Evolutionary conservation across 2,329 filamentous ascomycete genomes (phyloP), one percentile per base, ranked within the genome.

Genomic region (Paradendryphiella salina): DNA sequence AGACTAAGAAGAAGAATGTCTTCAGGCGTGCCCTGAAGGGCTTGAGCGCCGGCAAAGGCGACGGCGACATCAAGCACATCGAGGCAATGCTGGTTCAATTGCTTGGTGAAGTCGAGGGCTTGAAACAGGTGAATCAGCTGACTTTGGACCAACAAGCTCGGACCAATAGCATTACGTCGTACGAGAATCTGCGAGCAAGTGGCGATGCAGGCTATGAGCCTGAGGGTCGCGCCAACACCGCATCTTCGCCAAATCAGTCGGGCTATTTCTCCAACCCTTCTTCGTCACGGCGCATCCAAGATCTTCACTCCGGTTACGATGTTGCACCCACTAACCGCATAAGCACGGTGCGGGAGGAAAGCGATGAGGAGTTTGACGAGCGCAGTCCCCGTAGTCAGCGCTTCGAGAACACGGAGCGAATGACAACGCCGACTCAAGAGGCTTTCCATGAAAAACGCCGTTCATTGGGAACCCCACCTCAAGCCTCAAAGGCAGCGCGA

Each of bases 1-100:
- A 86, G 17, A 80, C 82, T 36, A 96, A 96, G 82, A 91, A 90
- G 69, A 89, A 90, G 74, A 96, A 90, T 68, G 83, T 99, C n/a
- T 94, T 97, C 77, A 89, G 88, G 65, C 86, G 93, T 56, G 94
- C 94, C n/a, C 79, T 99, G 41, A 93, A 95, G 70, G 92, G 92
- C 3, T 79, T 99, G 41, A 90, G 90, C 63, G 83, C 88, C 23
- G 50, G 50, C 67, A 95, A 94, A 77, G 93, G 90, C 43, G 86
- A 88, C 6, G 93, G 88, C 64, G 94, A 99, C 63, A 82, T 96
- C 43, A 84, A 85, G 58, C 88, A 90, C 63, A 96, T 96, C 39
- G 76, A 78, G 59, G 64, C 68, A 35, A 79, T 79, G 77, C 82
- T 99, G 28, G 89, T 94, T 72, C 91, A 96, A 69, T 82, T 99